Percentiles rank a stretch among this genome's conserved stretches.
These are phyloP conservation scores for Cruciata laevipes DNA, from an alignment of 257 asterid species.

Conservation along the genomic window DNA sequence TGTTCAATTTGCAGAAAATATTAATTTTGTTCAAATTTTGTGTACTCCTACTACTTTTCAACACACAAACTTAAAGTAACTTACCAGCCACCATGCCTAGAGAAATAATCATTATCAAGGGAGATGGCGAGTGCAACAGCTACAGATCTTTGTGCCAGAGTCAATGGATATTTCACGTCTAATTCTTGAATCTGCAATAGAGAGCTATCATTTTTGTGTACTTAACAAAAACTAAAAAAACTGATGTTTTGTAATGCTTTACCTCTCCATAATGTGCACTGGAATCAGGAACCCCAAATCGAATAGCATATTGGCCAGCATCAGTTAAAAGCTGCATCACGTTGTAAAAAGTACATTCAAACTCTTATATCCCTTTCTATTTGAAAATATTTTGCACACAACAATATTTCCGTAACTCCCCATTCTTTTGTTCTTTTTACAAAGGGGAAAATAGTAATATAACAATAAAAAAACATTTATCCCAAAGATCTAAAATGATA, in stretches of 20 bases:
- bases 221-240: no score
- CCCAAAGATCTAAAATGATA: no score
- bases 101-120: conserved; percentile 89
- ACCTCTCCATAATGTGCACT: conserved; percentile 55
- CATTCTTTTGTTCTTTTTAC: no score
- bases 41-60: neutral
- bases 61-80: conserved; percentile 2
- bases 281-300: conserved; percentile 66
- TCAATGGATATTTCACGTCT: conserved; percentile 55
- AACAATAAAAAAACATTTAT: no score
- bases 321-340: conserved; percentile 73
- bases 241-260: conserved; percentile 17
- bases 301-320: conserved; percentile 95
- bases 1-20: no score
- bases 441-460: no score
- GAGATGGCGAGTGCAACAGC: conserved; percentile 87
- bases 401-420: no score
- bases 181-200: conserved; percentile 63
- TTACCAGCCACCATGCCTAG: conserved; percentile 69
- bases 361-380: conserved; percentile 11
- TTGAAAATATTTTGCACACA: conserved; percentile 2
- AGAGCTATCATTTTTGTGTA: conserved; percentile 17
- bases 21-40: neutral
- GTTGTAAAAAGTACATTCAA: conserved; percentile 9
- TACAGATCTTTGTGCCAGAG: conserved; percentile 84